Conservation (phyloP, 805 yeast genomes). For the Yarrowia sp. region DNA sequence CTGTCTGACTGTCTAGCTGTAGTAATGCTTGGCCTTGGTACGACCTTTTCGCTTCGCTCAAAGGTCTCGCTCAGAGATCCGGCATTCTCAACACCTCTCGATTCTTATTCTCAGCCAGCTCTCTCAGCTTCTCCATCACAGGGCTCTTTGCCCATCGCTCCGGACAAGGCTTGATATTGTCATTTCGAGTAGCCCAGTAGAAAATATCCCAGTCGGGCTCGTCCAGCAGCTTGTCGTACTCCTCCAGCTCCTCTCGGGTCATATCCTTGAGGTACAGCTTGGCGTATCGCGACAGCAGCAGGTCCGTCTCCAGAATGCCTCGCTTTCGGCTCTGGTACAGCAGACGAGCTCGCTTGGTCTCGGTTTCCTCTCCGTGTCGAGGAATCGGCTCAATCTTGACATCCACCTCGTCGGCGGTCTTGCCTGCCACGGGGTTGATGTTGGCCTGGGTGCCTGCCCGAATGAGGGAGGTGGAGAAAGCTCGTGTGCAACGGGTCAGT, state of each 20-base stretch:
- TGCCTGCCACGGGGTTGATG: constrained; percentile 28
- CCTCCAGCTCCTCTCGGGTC: constrained; percentile 71
- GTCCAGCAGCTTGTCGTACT: constrained; percentile 82
- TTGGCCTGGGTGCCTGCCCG: constrained; percentile 38
- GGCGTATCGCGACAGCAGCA: constrained; percentile 84
- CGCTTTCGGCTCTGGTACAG: constrained; percentile 92
- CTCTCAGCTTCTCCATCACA: constrained; percentile 70
- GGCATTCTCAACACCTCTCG: constrained; percentile 89
- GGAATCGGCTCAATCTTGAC: constrained; percentile 80
- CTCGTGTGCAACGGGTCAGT: constrained; percentile 11
- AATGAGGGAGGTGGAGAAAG: constrained; percentile 1
- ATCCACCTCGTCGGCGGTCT: constrained; percentile 51
- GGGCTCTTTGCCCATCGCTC: constrained; percentile 78
- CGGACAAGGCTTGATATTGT: constrained; percentile 81
- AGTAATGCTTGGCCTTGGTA: no score
- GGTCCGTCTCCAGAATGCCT: constrained; percentile 93
- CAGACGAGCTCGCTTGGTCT: constrained; percentile 82
- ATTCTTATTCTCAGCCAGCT: constrained; percentile 73
- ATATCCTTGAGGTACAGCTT: constrained; percentile 69
- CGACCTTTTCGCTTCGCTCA: no score
- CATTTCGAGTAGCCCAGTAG: constrained; percentile 93
- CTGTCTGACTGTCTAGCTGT: no score
- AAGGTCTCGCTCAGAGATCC: constrained; percentile 51
- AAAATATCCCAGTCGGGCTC: constrained; percentile 99
- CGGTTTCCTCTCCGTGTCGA: constrained; percentile 74